These are phyloP conservation scores for Thelephora ganbajun DNA, from an alignment of 768 basidiomycete genomes.

Conservation along the genomic window DNA sequence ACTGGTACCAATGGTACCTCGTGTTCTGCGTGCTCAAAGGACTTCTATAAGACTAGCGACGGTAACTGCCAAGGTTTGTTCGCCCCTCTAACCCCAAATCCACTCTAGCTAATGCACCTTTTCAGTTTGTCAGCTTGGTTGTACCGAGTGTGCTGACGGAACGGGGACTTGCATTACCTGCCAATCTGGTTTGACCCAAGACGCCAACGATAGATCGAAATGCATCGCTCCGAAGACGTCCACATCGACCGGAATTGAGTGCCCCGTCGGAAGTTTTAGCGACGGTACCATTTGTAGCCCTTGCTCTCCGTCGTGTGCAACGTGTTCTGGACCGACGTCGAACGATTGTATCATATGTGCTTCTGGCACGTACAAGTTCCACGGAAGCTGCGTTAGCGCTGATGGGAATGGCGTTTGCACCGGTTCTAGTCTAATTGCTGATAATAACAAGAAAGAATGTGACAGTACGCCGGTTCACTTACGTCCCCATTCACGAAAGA, in stretches of 20 bases:
- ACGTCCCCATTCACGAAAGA: too few species aligned
- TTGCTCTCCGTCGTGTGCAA: conserved; percentile 55
- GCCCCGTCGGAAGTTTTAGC: conserved; percentile 55
- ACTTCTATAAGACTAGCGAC: conserved; percentile 57
- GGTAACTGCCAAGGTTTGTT: conserved; percentile 62
- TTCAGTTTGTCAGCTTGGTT: conserved; percentile 61
- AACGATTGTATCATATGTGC: conserved; percentile 63
- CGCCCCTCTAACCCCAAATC: not conserved
- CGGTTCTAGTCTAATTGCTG: conserved; percentile 55
- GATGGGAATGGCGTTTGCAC: conserved; percentile 60
- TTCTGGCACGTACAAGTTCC: conserved; percentile 42
- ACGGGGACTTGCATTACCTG: conserved; percentile 65
- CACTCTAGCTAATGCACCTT: not conserved
- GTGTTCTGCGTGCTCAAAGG: conserved; percentile 60
- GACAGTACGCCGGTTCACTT: conserved; percentile 42
- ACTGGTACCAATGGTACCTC: conserved; percentile 56
- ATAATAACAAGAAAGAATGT: conserved; percentile 74
- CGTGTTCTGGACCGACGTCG: conserved; percentile 55
- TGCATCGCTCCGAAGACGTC: conserved; percentile 42
- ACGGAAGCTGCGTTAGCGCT: conserved; percentile 57
- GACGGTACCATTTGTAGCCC: conserved; percentile 36
- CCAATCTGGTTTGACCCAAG: conserved; percentile 52
- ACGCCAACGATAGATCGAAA: conserved; percentile 49
- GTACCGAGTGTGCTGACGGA: conserved; percentile 49
- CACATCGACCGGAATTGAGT: conserved; percentile 37